Percentiles rank a stretch among this genome's conserved stretches.
phyloP scores from a whole-genome alignment of 306 rosid genomes.

The Albizia julibrissin region DNA sequence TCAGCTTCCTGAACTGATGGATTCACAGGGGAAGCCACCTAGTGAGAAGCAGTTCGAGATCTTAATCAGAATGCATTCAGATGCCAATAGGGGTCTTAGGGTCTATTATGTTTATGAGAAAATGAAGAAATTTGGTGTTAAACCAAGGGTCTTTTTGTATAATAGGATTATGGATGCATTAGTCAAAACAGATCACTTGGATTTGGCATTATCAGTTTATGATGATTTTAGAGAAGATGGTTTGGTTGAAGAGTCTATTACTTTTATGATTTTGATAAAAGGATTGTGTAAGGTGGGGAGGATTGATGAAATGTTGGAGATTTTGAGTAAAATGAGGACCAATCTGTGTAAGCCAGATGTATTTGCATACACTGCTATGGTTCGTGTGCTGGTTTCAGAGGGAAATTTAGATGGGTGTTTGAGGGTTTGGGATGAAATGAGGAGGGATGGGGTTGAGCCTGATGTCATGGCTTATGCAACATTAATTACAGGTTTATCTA shows the following conservation, averaged over 20 bases:
- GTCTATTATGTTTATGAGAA: constrained; percentile 69
- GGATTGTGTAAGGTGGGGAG: constrained; percentile 70
- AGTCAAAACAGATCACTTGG: constrained; percentile 56
- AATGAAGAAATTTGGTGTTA: constrained; percentile 76
- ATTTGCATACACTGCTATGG: constrained; percentile 79
- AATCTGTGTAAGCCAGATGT: constrained; percentile 79
- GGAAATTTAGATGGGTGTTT: constrained; percentile 71
- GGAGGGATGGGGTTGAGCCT: constrained; percentile 53
- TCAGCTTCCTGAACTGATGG: constrained; percentile 79
- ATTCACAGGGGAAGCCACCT: constrained; percentile 77
- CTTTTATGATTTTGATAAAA: constrained; percentile 80
- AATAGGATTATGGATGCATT: constrained; percentile 80
- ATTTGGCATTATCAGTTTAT: constrained; percentile 70
- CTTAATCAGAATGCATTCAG: constrained; percentile 70
- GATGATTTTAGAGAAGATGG: constrained; percentile 63
- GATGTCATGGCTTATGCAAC: constrained; percentile 83
- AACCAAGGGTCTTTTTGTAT: constrained; percentile 74
- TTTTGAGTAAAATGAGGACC: constrained; percentile 65
- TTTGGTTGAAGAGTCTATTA: constrained; percentile 74
- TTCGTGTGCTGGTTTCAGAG: constrained; percentile 50
- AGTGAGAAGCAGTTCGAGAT: constrained; percentile 91
- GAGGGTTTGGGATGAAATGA: constrained; percentile 87
- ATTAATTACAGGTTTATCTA: constrained; percentile 56
- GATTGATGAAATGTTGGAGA: constrained; percentile 61
- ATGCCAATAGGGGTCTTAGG: constrained; percentile 73